Evolutionary conservation across 306 rosid species (phyloP).

Genomic region (Clitoria ternatea): DNA sequence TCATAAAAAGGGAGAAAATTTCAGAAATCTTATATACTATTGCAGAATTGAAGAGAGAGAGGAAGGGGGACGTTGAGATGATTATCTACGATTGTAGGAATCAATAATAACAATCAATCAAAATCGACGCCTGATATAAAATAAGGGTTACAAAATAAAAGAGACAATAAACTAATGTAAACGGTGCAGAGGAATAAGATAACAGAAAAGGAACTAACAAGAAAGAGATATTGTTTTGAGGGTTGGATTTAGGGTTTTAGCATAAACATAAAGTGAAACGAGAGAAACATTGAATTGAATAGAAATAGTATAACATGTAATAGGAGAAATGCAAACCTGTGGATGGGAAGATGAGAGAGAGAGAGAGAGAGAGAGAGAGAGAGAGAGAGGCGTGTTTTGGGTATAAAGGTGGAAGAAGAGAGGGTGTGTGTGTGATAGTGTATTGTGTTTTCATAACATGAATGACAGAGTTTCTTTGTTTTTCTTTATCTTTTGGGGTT

Average conservation of each 20-base stretch:
- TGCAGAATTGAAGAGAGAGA: neutral
- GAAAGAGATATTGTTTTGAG: constrained; percentile 20
- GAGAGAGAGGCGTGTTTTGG: constrained; percentile 3
- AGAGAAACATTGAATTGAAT: neutral
- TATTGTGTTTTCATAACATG: neutral
- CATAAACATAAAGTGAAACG: neutral
- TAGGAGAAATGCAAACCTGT: constrained; percentile 47
- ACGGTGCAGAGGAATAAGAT: neutral
- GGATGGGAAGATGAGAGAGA: constrained; percentile 1
- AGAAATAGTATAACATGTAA: neutral
- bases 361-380: constrained; percentile 1
- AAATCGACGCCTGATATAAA: neutral
- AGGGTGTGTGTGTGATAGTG: no score
- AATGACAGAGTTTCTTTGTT: neutral
- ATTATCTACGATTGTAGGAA: neutral
- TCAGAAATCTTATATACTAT: constrained; percentile 4
- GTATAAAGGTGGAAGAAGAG: neutral
- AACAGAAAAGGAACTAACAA: neutral
- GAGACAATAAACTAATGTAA: no score
- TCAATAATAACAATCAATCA: neutral
- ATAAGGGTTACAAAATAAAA: neutral
- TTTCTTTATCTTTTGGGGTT: neutral
- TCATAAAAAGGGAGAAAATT: constrained; percentile 16
- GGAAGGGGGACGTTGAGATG: neutral
- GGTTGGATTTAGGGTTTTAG: constrained; percentile 45